phyloP scores from a whole-genome alignment of 2,329 filamentous ascomycete genomes.

The Fusarium sambucinum region DNA sequence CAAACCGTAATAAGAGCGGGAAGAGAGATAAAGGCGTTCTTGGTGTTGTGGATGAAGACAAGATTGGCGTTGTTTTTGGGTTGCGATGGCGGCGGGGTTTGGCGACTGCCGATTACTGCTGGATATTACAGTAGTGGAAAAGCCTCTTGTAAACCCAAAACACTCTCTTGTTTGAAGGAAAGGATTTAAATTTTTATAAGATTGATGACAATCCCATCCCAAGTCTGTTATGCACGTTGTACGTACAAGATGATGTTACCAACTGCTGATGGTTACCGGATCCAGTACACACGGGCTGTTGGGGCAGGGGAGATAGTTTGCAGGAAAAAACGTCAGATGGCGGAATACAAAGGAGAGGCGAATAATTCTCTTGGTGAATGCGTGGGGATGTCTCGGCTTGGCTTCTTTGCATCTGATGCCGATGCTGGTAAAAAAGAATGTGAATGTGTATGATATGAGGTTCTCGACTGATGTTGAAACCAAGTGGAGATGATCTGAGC shows the following conservation, averaged over 20 bases:
- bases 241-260: conserved; percentile 29
- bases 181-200: conserved; percentile 7
- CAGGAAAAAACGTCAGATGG: conserved; percentile 24
- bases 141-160: background rate
- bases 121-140: conserved; percentile 21
- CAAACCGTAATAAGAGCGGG: conserved; percentile 14
- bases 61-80: conserved; percentile 21
- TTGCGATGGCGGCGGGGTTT: conserved; percentile 29
- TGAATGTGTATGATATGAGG: conserved; percentile 28
- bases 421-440: conserved; percentile 6
- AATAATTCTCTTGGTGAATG: background rate
- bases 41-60: conserved; percentile 29
- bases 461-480: conserved; percentile 14
- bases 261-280: conserved; percentile 41
- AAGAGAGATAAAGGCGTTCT: conserved; percentile 6
- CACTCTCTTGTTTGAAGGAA: background rate
- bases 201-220: conserved; percentile 7
- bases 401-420: conserved; percentile 8
- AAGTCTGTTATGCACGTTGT: conserved; percentile 24
- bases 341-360: conserved; percentile 21
- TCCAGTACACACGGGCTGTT: conserved; percentile 24
- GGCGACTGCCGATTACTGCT: conserved; percentile 29
- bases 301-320: conserved; percentile 9
- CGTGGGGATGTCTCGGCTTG: conserved; percentile 18
- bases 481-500: conserved; percentile 36